These are phyloP conservation scores for Venturia oleaginea DNA, from an alignment of 2,329 filamentous ascomycete genomes.

Conservation along the genomic window DNA sequence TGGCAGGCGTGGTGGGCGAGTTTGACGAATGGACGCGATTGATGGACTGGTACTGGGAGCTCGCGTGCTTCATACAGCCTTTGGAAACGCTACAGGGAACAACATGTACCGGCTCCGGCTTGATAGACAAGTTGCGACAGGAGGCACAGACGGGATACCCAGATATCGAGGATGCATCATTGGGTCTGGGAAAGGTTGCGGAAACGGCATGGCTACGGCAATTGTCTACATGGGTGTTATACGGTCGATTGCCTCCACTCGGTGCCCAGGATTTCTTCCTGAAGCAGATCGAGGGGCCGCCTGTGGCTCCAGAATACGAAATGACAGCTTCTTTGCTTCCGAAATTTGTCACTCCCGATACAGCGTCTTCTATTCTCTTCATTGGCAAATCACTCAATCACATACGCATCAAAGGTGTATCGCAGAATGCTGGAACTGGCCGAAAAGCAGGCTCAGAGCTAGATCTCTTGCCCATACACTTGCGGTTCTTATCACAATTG, in stretches of 20 bases:
- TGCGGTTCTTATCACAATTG: slow-evolving; percentile 59
- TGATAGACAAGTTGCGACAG: slow-evolving; percentile 68
- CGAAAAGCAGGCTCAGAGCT: slow-evolving; percentile 34
- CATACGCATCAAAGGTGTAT: slow-evolving; percentile 43
- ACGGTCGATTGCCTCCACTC: slow-evolving; percentile 71
- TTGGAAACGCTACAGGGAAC: slow-evolving; percentile 18
- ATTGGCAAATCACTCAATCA: slow-evolving; percentile 85
- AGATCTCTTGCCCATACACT: slow-evolving; percentile 57
- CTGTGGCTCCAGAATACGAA: slow-evolving; percentile 31
- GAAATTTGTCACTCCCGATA: slow-evolving; percentile 64
- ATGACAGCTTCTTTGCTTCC: slow-evolving; percentile 55
- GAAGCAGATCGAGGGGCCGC: slow-evolving; percentile 23
- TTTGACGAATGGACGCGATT: slow-evolving; percentile 80
- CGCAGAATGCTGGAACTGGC: slow-evolving; percentile 22
- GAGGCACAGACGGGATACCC: slow-evolving; percentile 81
- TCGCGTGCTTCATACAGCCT: slow-evolving; percentile 59
- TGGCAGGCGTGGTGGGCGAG: slow-evolving; percentile 74
- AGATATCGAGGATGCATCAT: slow-evolving; percentile 70
- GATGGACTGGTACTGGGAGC: slow-evolving; percentile 76
- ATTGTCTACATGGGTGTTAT: slow-evolving; percentile 81
- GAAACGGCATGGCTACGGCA: slow-evolving; percentile 91
- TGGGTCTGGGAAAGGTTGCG: slow-evolving; percentile 63
- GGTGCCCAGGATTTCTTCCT: slow-evolving; percentile 86
- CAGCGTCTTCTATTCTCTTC: slow-evolving; percentile 78
- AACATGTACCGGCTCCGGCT: slow-evolving; percentile 54